Percentiles rank a stretch among this genome's conserved stretches.
These are phyloP conservation scores for Fibroporia radiculosa DNA, from an alignment of 768 basidiomycete species.

Conservation along the genomic window DNA sequence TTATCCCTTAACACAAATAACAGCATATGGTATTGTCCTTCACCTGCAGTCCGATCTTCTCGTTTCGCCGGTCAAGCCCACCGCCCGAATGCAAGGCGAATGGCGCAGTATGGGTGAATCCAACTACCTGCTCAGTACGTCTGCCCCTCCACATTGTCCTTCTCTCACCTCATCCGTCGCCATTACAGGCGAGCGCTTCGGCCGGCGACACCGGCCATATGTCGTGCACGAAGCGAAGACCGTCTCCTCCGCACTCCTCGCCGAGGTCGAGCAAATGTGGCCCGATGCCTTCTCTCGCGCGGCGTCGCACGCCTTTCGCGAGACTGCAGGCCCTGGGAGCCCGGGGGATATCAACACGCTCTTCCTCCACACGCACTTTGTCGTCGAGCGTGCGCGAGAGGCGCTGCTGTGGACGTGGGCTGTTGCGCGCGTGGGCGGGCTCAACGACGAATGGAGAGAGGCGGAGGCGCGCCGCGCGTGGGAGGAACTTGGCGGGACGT, in stretches of 20 bases:
- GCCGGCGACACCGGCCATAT: slow-evolving; percentile 29
- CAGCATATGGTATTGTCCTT: slow-evolving; percentile 30
- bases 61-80: slow-evolving; percentile 19
- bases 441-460: slow-evolving; percentile 17
- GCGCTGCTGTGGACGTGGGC: slow-evolving; percentile 32
- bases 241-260: slow-evolving; percentile 25
- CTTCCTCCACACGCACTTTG: slow-evolving; percentile 25
- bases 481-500: slow-evolving; percentile 23
- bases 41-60: slow-evolving; percentile 27
- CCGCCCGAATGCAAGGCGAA: slow-evolving; percentile 24
- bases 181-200: slow-evolving; percentile 28
- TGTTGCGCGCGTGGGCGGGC: slow-evolving; percentile 24
- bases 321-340: slow-evolving; percentile 21
- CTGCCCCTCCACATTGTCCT: background rate
- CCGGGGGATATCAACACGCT: slow-evolving; percentile 23
- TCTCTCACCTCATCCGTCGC: background rate
- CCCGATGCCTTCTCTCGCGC: slow-evolving; percentile 22
- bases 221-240: slow-evolving; percentile 32
- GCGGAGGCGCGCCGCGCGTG: slow-evolving; percentile 19
- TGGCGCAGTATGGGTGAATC: slow-evolving; percentile 31
- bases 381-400: slow-evolving; percentile 30
- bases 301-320: slow-evolving; percentile 26
- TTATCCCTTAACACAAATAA: background rate
- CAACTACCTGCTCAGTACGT: slow-evolving; percentile 26
- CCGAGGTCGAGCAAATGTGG: slow-evolving; percentile 27